Evolutionary conservation across 2,329 filamentous ascomycete species (phyloP), one percentile per base, ranked within the genome.

Genomic region (Nigrograna mackinnonii): DNA sequence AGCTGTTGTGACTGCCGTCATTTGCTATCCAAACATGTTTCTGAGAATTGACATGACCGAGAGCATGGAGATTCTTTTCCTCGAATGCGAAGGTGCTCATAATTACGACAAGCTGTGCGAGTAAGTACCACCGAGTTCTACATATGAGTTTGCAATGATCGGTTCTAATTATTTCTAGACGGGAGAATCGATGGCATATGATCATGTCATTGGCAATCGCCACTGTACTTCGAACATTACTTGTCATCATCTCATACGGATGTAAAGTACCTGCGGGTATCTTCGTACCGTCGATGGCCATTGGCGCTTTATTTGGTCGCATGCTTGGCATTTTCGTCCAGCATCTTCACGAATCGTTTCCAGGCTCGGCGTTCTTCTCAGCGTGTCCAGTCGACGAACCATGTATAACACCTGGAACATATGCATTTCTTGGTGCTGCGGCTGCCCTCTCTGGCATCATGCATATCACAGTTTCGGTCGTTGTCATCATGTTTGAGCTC

Each of bases 401-500:
- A 1, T 99, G 94, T 67, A 97, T 99, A 57, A 99, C 94, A 1
- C 94, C 94, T 0, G 94, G 94, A 7, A 97, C 94, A 1, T 99
- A 99, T 63, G 94, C 94, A 5, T 95, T 99, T 55, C 78, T 99
- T 0, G 94, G 94, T 31, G 94, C 94, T 4, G 94, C 85, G 0
- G 92, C 94, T 2, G 89, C 94, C 0, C 77, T 99, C 18, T 92
- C 88, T 66, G 94, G 94, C 7, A 96, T 97, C 62, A 99, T 97
- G 92, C 94, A 97, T 68, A 88, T 99, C 49, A 96, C 92, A 0
- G 85, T 99, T 13, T 95, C 91, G 0, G 91, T 99, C 7, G 92
- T 96, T 2, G 94, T 99, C 60, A 99, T 99, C 68, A 97, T 99
- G 94, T 97, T 97, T 62, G 94, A 99, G 70, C 79, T 99, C 36